These are phyloP conservation scores for Fallopia convolvulus DNA, from an alignment of 148 eudicot species.

Conservation along the genomic window DNA sequence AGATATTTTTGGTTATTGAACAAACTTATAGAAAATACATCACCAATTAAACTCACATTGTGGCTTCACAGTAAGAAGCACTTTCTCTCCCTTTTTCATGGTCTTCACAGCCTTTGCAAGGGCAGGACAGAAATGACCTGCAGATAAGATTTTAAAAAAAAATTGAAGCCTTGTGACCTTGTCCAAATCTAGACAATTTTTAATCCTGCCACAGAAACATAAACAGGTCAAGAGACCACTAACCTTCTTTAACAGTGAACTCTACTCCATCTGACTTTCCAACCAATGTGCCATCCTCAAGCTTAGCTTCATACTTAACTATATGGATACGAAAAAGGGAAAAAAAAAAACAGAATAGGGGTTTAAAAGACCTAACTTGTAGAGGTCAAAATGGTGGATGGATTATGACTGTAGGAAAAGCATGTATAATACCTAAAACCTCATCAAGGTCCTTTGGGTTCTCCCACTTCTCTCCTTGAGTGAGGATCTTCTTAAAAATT, in stretches of 20 bases:
- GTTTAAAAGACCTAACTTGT: neutral
- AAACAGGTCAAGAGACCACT: neutral
- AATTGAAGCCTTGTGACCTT: neutral
- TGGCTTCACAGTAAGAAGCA: constrained; percentile 69
- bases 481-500: constrained; percentile 44
- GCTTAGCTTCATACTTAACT: constrained; percentile 78
- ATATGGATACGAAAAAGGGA: constrained; percentile 9
- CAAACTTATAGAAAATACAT: constrained; percentile 16
- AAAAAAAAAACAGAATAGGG: neutral
- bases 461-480: constrained; percentile 69
- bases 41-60: constrained; percentile 47
- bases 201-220: neutral
- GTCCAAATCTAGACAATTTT: neutral
- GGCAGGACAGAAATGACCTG: constrained; percentile 95
- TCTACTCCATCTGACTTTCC: constrained; percentile 72
- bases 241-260: constrained; percentile 78
- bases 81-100: constrained; percentile 99
- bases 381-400: neutral
- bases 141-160: neutral
- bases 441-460: constrained; percentile 97
- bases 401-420: neutral
- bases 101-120: constrained; percentile 83
- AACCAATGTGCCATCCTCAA: constrained; percentile 77
- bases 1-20: neutral
- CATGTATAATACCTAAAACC: constrained; percentile 52